Evolutionary conservation across 257 asterid species (phyloP).

Genomic region (Nicotiana noctiflora): DNA sequence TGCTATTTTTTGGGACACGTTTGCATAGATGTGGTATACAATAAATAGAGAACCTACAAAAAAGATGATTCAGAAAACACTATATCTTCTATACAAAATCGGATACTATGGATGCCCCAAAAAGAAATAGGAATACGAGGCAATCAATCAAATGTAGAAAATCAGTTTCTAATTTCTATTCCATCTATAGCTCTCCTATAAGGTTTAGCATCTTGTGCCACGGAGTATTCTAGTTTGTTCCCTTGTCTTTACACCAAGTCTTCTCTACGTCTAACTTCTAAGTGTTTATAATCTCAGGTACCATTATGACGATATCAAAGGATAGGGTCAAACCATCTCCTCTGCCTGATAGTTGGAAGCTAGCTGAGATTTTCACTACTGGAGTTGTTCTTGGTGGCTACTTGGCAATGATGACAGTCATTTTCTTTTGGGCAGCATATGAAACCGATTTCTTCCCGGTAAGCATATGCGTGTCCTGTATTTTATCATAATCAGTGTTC

Average conservation of each 20-base stretch:
- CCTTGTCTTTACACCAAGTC: background rate
- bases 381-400: constrained; percentile 88
- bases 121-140: background rate
- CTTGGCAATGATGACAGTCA: constrained; percentile 96
- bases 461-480: constrained; percentile 15
- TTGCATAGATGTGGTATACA: background rate
- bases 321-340: constrained; percentile 98
- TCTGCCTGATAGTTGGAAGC: constrained; percentile 98
- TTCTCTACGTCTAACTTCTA: constrained; percentile 5
- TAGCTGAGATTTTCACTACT: constrained; percentile 81
- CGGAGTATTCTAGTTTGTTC: background rate
- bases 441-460: constrained; percentile 89
- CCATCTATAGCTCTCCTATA: background rate
- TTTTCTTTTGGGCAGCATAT: constrained; percentile 94
- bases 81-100: background rate
- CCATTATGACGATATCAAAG: constrained; percentile 97
- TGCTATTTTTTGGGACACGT: background rate
- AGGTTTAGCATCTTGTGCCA: background rate
- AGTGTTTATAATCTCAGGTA: constrained; percentile 42
- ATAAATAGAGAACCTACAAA: background rate
- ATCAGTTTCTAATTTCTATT: background rate
- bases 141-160: background rate
- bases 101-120: background rate
- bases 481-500: background rate
- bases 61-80: background rate